phyloP scores from a whole-genome alignment of 2,329 filamentous ascomycete species.

The Chalara sp. region DNA sequence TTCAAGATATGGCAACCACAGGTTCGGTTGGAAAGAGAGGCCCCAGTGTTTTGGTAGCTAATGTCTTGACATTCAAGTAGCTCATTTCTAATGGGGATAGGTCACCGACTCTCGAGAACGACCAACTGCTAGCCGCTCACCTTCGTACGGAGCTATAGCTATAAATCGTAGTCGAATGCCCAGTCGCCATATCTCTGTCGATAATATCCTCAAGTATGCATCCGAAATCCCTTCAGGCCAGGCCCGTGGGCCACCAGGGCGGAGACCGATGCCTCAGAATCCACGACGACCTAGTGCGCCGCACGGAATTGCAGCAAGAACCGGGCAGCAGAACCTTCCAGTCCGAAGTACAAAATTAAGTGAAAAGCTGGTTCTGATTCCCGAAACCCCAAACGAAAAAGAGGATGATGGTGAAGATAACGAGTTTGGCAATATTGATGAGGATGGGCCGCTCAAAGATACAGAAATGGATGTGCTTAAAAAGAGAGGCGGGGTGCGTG shows the following conservation, averaged over 20 bases:
- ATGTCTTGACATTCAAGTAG: not conserved
- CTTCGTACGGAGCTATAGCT: constrained; percentile 20
- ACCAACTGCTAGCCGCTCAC: constrained; percentile 26
- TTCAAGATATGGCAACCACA: no score
- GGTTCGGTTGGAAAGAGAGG: no score
- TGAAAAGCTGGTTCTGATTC: constrained; percentile 92
- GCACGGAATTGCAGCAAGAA: constrained; percentile 31
- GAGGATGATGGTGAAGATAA: constrained; percentile 53
- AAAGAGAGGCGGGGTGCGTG: constrained; percentile 53
- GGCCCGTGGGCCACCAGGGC: constrained; percentile 60
- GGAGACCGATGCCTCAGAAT: constrained; percentile 37
- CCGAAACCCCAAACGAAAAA: constrained; percentile 63
- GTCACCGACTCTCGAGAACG: constrained; percentile 52
- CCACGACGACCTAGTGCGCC: constrained; percentile 41
- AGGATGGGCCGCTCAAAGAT: constrained; percentile 60
- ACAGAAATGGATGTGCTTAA: constrained; percentile 60
- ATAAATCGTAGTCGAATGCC: constrained; percentile 32
- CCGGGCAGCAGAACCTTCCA: constrained; percentile 52
- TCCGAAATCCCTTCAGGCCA: constrained; percentile 95
- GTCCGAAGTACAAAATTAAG: constrained; percentile 88
- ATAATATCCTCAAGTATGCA: constrained; percentile 89
- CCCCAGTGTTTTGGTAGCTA: no score
- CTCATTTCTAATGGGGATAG: constrained; percentile 27
- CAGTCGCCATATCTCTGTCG: constrained; percentile 80
- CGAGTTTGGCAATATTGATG: constrained; percentile 44